These are phyloP conservation scores for Coemansia sp. DNA, from an alignment of 192 early-diverging fungal genomes.

Conservation along the genomic window DNA sequence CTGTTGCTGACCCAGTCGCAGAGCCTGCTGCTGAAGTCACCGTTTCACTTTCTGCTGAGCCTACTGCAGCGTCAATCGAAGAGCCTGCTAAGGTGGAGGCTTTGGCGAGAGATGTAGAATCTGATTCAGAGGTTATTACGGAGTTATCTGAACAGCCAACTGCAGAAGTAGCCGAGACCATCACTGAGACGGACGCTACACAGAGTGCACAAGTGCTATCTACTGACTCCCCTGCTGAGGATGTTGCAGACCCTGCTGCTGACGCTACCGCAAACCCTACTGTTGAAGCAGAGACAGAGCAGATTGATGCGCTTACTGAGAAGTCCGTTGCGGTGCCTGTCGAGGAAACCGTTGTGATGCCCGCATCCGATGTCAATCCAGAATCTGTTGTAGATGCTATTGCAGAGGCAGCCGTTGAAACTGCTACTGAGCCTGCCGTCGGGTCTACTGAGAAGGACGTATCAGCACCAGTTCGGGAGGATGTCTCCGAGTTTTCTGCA, in stretches of 20 bases:
- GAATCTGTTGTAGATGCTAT: neutral
- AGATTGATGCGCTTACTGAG: neutral
- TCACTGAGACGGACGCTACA: neutral
- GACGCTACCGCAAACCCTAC: too few species aligned
- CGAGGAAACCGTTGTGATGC: neutral
- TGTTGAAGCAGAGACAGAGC: neutral
- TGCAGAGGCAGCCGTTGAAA: neutral
- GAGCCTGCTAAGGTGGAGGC: neutral
- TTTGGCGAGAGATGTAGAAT: neutral
- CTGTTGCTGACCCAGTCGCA: neutral
- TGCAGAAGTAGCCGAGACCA: neutral
- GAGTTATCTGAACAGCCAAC: neutral
- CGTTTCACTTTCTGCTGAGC: neutral
- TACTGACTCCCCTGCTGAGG: neutral
- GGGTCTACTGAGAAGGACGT: neutral
- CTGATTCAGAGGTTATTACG: neutral
- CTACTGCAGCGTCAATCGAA: neutral
- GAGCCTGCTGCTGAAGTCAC: neutral
- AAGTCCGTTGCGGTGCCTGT: neutral
- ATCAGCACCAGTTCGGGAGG: neutral
- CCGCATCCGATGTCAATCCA: neutral
- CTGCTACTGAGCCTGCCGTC: neutral
- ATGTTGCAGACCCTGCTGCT: neutral
- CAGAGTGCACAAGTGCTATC: neutral
- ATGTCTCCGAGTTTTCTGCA: neutral